These are phyloP conservation scores for Hyaloperonospora brassicae DNA, from an alignment of 352 stramenopile genomes.

Conservation along the genomic window DNA sequence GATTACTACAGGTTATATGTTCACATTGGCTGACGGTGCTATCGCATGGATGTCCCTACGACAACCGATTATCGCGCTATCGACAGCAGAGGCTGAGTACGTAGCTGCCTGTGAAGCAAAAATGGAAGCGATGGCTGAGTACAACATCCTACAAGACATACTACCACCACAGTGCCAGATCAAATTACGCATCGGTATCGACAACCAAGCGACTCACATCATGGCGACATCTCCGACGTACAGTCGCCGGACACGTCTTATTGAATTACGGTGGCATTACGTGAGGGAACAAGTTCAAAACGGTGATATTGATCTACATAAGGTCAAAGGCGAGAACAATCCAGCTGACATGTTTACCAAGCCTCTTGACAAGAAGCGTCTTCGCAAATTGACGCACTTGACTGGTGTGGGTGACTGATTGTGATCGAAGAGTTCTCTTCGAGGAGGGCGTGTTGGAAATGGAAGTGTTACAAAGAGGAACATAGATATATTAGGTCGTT, in stretches of 20 bases:
- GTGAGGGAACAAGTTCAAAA: too few species aligned
- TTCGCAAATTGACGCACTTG: too few species aligned
- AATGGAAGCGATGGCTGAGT: background rate
- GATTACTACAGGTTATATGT: background rate
- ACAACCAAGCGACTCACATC: background rate
- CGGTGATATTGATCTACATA: background rate
- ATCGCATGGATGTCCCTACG: background rate
- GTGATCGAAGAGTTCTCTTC: too few species aligned
- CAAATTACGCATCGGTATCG: background rate
- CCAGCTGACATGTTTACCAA: background rate
- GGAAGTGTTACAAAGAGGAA: too few species aligned
- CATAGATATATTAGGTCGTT: too few species aligned
- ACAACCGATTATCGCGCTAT: background rate
- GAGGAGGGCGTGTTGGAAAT: too few species aligned
- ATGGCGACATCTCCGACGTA: constrained; percentile 1
- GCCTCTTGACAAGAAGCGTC: constrained; percentile 1
- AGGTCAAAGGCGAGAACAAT: background rate
- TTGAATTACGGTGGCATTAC: constrained; percentile 1
- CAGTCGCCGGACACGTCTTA: background rate
- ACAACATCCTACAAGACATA: background rate
- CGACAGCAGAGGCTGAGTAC: background rate
- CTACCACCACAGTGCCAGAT: background rate
- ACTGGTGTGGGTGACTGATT: too few species aligned
- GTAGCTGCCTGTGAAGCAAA: constrained; percentile 1
- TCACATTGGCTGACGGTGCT: background rate